Evolutionary conservation across 257 asterid genomes (phyloP), one percentile per base, ranked within the genome.

Genomic region (Prunella vulgaris): DNA sequence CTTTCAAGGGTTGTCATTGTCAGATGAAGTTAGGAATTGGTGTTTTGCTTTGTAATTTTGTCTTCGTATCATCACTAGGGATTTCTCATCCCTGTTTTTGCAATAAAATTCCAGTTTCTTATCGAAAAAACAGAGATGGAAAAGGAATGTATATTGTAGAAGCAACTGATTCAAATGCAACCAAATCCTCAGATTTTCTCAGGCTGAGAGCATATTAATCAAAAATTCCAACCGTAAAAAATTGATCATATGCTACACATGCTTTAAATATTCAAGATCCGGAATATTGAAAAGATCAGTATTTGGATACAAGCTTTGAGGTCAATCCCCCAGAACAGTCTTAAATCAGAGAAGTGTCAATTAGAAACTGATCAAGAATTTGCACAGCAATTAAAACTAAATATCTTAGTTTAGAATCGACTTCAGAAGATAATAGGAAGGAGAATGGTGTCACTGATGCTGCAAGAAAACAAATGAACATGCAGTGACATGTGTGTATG

Each of bases 401-500:
- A 64, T 33, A 28, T 10, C 37, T 6, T 38, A 24, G 71, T 44
- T 14, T 10, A 37, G 54, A 74, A 51, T 30, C 53, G 21, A 67
- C 40, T 60, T 37, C 46, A 67, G 79, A 49, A 17, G 40, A 71
- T 14, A 59, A 57, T 7, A 32, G 42, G 53, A 30, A 32, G 32
- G 18, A 15, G 10, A 56, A 49, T 52, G 60, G 35, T 61, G 46
- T 64, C 46, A 14, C 15, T 70, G 28, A 61, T 30, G 56, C 40
- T 28, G 60, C 42, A 60, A 46, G 67, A 70, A 44, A 64, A 38
- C 25, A 53, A 58, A 35, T 30, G 6, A 56, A 20, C 33, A 10
- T 22, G 48, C 46, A 70, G n/a, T n/a, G 58, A 67, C 64, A 54
- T 70, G 38, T 20, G 54, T n/a, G 8, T 20, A 59, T n/a, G 8